Base-by-base conservation (phyloP, 768 basidiomycete genomes). In the Termitomyces sp. region DNA sequence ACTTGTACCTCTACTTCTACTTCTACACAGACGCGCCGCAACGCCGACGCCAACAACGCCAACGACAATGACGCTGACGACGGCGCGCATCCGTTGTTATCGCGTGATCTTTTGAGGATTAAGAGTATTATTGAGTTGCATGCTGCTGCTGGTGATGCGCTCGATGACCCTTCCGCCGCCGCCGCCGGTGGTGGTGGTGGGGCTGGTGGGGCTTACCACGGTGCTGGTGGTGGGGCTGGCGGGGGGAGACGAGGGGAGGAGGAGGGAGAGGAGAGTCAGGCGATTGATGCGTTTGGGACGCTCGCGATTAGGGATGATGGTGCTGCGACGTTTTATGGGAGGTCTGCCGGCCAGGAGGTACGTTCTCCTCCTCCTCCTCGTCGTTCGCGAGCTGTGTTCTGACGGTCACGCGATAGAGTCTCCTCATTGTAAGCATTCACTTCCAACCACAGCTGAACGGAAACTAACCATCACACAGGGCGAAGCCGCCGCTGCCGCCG, bases 281-380 rank as follows among this genome's bases (percentile, higher is more conserved):
- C 81, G 51, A 83, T 88, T 41, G 87, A 89, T 64, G 77, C 84
- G 13, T 88, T 89, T 67, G 87, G 87, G 9, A 88, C 87, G 0
- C 65, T 89, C 18, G 87, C 87, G 0, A 81, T 89, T 59, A 76
- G 83, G 31, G 84, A 88, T 45, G 86, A 87, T 62, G 87, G 87
- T 20, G 85, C 82, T 4, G 79, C 84, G 3, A 88, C 85, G 3
- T 89, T 89, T 62, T 88, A 86, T 65, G 87, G 87, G 20, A 77
- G 84, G n/a, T 86, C 86, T 50, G 87, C 86, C 33, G 87, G 87
- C 8, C 81, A 82, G 52, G 89, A 91, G 77, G 88, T 88, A 58
- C 50, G 84, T 73, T 1, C 20, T 37, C 15, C 6, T 18, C 2
- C 11, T 41, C 9, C 4, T 37, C 15, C 6, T 18, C 2, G 11